Percentiles rank a stretch among this genome's conserved stretches.
Conservation (phyloP, 768 basidiomycete genomes). For the Lepiota subincarnata region DNA sequence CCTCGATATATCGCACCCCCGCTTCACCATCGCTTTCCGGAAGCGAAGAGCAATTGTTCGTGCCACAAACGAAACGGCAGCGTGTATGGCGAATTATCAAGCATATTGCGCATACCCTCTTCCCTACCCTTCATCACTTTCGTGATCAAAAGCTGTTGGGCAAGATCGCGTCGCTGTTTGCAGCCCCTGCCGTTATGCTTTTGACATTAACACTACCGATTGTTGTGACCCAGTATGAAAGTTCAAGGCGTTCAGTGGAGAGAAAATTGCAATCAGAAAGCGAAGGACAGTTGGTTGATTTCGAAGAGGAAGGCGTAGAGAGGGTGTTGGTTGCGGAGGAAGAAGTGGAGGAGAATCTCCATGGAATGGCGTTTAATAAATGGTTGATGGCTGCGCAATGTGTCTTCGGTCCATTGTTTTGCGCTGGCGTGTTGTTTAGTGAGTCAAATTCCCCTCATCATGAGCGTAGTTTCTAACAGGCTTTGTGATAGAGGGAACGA, state of each 20-base stretch:
- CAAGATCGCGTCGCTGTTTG: conserved; percentile 71
- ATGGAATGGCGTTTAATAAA: conserved; percentile 66
- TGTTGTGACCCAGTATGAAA: conserved; percentile 59
- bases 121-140: conserved; percentile 82
- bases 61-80: conserved; percentile 38
- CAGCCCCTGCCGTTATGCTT: conserved; percentile 80
- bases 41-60: conserved; percentile 35
- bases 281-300: conserved; percentile 54
- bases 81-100: conserved; percentile 32
- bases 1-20: conserved; percentile 56
- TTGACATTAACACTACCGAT: conserved; percentile 91
- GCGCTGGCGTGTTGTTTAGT: conserved; percentile 75
- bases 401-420: conserved; percentile 76
- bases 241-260: conserved; percentile 30
- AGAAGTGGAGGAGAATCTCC: conserved; percentile 64
- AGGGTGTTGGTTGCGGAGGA: conserved; percentile 70
- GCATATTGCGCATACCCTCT: conserved; percentile 59
- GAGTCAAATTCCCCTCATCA: conserved; percentile 23
- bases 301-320: conserved; percentile 75
- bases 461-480: conserved; percentile 1
- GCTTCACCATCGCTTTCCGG: conserved; percentile 44
- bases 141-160: conserved; percentile 63
- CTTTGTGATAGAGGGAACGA: conserved; percentile 36
- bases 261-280: conserved; percentile 30
- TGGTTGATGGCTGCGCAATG: conserved; percentile 87